Evolutionary conservation across 306 rosid species (phyloP).

Genomic region (Crotalaria pallida): DNA sequence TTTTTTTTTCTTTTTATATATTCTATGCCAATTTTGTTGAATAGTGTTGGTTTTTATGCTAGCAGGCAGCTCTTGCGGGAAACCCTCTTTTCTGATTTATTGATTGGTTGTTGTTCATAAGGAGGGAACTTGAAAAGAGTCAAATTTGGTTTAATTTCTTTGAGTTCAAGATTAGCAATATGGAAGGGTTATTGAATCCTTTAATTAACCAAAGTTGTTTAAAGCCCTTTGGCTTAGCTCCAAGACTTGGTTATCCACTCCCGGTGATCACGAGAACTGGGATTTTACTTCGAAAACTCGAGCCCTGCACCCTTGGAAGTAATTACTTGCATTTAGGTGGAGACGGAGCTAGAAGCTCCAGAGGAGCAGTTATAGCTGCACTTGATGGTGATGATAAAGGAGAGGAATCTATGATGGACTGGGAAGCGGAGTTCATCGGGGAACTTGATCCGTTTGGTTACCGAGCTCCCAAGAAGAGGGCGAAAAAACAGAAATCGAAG

Average conservation of each 20-base stretch:
- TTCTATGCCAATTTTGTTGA: background rate
- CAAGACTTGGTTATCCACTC: conserved; percentile 22
- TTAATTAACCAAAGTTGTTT: conserved; percentile 44
- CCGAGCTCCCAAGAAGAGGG: conserved; percentile 57
- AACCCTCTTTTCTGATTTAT: background rate
- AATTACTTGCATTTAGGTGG: conserved; percentile 29
- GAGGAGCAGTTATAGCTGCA: conserved; percentile 15
- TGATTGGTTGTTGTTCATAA: background rate
- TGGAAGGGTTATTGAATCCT: conserved; percentile 54
- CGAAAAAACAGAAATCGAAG: conserved; percentile 35
- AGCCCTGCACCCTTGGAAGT: conserved; percentile 22
- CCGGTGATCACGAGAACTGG: conserved; percentile 26
- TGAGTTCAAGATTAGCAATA: conserved; percentile 11
- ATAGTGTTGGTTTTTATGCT: background rate
- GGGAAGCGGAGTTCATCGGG: conserved; percentile 69
- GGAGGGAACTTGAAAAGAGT: background rate
- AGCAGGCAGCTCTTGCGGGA: conserved; percentile 16
- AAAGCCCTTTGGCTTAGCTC: conserved; percentile 41
- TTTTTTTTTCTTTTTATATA: background rate
- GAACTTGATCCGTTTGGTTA: conserved; percentile 67
- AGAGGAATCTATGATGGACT: conserved; percentile 30
- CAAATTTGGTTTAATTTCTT: conserved; percentile 4
- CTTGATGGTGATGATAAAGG: conserved; percentile 28
- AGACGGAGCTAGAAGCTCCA: conserved; percentile 10
- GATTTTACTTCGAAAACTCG: conserved; percentile 18